phyloP scores from a whole-genome alignment of 352 stramenopile genomes.

The Elongisporangium anandrum region DNA sequence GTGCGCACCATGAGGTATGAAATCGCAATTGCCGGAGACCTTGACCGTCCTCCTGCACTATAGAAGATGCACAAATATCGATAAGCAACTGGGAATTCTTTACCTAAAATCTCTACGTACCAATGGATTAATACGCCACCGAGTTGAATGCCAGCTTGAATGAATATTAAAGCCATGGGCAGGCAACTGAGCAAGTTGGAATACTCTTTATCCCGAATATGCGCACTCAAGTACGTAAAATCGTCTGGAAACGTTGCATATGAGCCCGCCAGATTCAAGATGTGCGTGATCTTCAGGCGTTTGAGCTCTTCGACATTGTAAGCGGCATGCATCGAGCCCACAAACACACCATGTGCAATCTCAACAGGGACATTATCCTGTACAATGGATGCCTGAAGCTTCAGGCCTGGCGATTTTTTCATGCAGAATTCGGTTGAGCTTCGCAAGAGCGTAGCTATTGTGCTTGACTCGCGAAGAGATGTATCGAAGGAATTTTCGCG shows the following conservation, averaged over 20 bases:
- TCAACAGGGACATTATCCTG: constrained; percentile 86
- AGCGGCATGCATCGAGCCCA: constrained; percentile 83
- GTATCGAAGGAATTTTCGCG: neutral
- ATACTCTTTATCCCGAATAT: constrained; percentile 88
- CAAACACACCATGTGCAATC: constrained; percentile 60
- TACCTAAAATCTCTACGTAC: constrained; percentile 14
- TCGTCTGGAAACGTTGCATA: constrained; percentile 85
- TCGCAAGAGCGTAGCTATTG: neutral
- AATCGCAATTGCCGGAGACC: constrained; percentile 73
- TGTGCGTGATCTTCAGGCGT: constrained; percentile 67
- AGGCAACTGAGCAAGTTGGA: constrained; percentile 86
- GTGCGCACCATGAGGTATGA: constrained; percentile 80
- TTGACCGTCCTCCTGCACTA: constrained; percentile 70
- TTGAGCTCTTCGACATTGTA: constrained; percentile 86
- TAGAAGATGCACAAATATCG: neutral
- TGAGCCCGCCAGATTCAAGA: constrained; percentile 83
- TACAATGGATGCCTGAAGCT: constrained; percentile 57
- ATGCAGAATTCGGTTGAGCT: constrained; percentile 16
- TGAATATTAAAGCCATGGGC: constrained; percentile 71
- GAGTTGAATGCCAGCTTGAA: constrained; percentile 57
- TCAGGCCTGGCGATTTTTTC: constrained; percentile 49
- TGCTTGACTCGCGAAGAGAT: neutral
- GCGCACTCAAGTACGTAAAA: constrained; percentile 89
- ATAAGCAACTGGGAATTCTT: no score
- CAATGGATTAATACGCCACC: constrained; percentile 85